Evolutionary conservation across 495 filamentous ascomycete genomes (phyloP).

Genomic region (Niebla homalea): DNA sequence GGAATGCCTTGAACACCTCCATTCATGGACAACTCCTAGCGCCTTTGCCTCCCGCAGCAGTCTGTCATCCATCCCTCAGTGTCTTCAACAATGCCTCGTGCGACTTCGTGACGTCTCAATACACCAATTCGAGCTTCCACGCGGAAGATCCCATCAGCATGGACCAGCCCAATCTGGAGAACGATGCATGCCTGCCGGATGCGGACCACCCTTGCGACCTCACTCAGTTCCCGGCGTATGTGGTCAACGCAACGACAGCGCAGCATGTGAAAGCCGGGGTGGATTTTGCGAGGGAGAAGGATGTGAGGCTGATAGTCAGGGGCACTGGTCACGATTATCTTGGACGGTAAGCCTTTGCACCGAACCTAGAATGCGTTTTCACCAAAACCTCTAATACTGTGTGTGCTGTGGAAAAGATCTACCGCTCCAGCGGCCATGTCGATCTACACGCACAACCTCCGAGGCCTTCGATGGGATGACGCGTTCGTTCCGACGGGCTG

Average conservation of each 20-base stretch:
- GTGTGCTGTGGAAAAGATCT: slow-evolving; percentile 13
- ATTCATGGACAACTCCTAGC: slow-evolving; percentile 38
- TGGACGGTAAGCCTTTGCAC: slow-evolving; percentile 10
- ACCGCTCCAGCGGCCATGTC: slow-evolving; percentile 25
- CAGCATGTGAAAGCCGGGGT: slow-evolving; percentile 23
- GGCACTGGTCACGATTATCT: slow-evolving; percentile 47
- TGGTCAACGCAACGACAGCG: slow-evolving; percentile 20
- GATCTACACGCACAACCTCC: slow-evolving; percentile 28
- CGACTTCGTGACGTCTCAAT: slow-evolving; percentile 17
- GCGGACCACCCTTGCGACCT: slow-evolving; percentile 15
- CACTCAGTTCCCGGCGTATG: slow-evolving; percentile 15
- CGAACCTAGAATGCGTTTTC: not conserved
- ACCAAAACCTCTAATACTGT: too few relatives aligned
- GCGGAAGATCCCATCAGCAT: slow-evolving; percentile 20
- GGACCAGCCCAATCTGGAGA: slow-evolving; percentile 24
- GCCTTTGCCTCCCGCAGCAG: slow-evolving; percentile 37
- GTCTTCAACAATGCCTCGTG: slow-evolving; percentile 19
- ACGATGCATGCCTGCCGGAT: slow-evolving; percentile 20
- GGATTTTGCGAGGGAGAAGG: slow-evolving; percentile 37
- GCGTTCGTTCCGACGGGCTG: too few relatives aligned
- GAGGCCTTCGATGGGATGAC: too few relatives aligned
- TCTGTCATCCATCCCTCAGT: slow-evolving; percentile 36
- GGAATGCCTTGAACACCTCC: slow-evolving; percentile 31
- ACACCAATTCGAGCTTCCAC: slow-evolving; percentile 21
- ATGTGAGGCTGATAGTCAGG: slow-evolving; percentile 49